Percentiles rank a stretch among this genome's conserved stretches.
phyloP scores from a whole-genome alignment of 306 rosid species.

The Cicer chorassanicum region DNA sequence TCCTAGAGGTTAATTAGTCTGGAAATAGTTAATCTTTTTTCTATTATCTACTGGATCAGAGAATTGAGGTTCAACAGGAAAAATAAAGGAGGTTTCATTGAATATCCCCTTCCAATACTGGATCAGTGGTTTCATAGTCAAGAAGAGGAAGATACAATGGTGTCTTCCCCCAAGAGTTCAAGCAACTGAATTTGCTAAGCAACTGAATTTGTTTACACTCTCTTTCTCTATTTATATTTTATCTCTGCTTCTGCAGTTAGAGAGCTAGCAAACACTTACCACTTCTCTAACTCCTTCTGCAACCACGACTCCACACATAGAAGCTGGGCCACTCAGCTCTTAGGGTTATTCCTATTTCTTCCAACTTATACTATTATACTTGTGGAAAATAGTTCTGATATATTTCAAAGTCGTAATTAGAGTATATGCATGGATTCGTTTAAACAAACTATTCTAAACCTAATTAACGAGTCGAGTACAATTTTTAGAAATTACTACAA shows the following conservation, averaged over 20 bases:
- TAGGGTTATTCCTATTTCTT: not conserved
- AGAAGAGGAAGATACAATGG: not conserved
- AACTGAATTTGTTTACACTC: constrained; percentile 2
- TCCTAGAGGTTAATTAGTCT: not conserved
- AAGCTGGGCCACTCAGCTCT: not conserved
- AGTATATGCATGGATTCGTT: too few relatives aligned
- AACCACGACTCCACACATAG: not conserved
- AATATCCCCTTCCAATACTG: not conserved
- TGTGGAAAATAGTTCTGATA: too few relatives aligned
- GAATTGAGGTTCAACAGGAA: constrained; percentile 3
- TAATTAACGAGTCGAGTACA: too few relatives aligned
- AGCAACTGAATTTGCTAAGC: not conserved
- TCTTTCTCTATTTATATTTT: constrained; percentile 6
- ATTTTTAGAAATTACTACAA: too few relatives aligned
- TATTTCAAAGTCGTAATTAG: too few relatives aligned
- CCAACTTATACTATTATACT: not conserved
- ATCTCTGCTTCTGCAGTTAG: constrained; percentile 1
- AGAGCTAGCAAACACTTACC: not conserved
- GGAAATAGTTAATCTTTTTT: constrained; percentile 13
- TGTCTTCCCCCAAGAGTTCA: not conserved
- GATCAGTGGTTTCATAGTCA: constrained; percentile 4
- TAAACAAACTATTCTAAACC: too few relatives aligned
- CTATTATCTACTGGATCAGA: not conserved
- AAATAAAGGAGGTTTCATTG: not conserved
- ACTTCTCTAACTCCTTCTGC: not conserved